These are phyloP conservation scores for Volvox carteri DNA, from an alignment of 163 green algal genomes.

Conservation along the genomic window DNA sequence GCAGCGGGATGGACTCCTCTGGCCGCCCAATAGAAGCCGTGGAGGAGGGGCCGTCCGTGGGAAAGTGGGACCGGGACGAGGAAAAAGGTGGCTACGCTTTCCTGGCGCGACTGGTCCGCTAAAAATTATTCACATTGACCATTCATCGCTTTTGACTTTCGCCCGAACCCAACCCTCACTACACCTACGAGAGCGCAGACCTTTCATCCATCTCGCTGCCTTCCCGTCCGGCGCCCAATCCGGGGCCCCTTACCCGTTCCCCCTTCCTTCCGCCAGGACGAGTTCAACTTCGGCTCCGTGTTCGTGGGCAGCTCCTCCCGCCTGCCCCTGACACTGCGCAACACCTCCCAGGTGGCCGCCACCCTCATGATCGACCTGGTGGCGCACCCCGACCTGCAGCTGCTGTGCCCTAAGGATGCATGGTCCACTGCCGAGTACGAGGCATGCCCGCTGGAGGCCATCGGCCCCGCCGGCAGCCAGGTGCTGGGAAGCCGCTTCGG, in stretches of 20 bases:
- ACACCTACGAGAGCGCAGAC: no score
- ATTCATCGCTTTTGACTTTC: no score
- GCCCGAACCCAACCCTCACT: background rate
- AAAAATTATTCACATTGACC: no score
- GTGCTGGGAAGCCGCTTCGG: constrained; percentile 59
- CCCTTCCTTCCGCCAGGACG: constrained; percentile 62
- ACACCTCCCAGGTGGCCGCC: constrained; percentile 74
- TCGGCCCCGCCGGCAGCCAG: constrained; percentile 58
- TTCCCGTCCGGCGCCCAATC: background rate
- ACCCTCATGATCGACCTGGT: constrained; percentile 74
- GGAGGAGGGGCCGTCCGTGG: no score
- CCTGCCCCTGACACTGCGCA: constrained; percentile 75
- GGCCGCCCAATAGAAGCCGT: no score
- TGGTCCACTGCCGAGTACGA: constrained; percentile 78
- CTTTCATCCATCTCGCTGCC: no score
- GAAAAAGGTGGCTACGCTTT: no score
- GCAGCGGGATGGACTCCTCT: no score
- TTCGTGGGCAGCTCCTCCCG: constrained; percentile 70
- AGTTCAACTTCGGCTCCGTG: constrained; percentile 73
- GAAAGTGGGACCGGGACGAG: no score
- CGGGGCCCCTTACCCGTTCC: background rate
- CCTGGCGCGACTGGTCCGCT: no score
- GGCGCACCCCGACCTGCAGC: constrained; percentile 56
- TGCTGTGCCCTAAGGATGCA: constrained; percentile 65
- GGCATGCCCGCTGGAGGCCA: constrained; percentile 72